These are phyloP conservation scores for Exophiala aquamarina DNA, from an alignment of 2,329 filamentous ascomycete species.

Conservation along the genomic window DNA sequence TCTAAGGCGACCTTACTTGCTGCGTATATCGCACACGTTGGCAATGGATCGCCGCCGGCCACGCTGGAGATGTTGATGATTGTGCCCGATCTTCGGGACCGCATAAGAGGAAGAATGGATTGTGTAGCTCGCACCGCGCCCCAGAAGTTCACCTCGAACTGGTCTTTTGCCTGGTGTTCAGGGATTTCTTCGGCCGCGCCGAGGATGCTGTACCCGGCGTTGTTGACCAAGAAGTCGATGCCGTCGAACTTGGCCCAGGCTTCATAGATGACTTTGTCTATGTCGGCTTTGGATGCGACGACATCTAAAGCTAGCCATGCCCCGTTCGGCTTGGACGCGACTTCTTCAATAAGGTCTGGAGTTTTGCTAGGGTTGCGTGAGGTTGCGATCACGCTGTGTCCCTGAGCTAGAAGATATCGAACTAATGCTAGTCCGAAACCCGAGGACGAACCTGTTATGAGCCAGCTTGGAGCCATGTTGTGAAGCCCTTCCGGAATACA, in stretches of 20 bases:
- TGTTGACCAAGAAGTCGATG: slow-evolving; percentile 32
- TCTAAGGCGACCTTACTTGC: slow-evolving; percentile 44
- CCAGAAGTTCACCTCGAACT: slow-evolving; percentile 28
- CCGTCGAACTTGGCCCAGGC: slow-evolving; percentile 14
- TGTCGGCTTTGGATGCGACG: slow-evolving; percentile 6
- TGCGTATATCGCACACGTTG: slow-evolving; percentile 32
- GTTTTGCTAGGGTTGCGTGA: slow-evolving; percentile 25
- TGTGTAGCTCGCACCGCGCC: slow-evolving; percentile 18
- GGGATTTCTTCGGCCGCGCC: slow-evolving; percentile 26
- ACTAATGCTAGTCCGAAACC: slow-evolving; percentile 29
- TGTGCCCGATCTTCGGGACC: slow-evolving; percentile 12
- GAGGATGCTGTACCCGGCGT: slow-evolving; percentile 28
- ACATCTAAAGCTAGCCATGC: slow-evolving; percentile 23
- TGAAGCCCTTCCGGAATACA: no score
- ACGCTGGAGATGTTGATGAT: slow-evolving; percentile 25
- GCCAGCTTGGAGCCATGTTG: slow-evolving; percentile 21
- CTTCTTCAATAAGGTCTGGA: slow-evolving; percentile 16
- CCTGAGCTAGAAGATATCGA: slow-evolving; percentile 14
- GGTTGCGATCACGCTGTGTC: slow-evolving; percentile 31
- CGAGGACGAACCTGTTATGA: slow-evolving; percentile 31
- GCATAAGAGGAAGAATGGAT: slow-evolving; percentile 21
- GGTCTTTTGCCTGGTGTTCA: slow-evolving; percentile 12
- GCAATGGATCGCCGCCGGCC: slow-evolving; percentile 25
- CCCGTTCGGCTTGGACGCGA: slow-evolving; percentile 8
- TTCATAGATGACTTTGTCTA: slow-evolving; percentile 20